A percentile compares a stretch with the other conserved stretches of the same genome.
Conservation (phyloP, 805 yeast species). For the Debaryomyces tyrocola region DNA sequence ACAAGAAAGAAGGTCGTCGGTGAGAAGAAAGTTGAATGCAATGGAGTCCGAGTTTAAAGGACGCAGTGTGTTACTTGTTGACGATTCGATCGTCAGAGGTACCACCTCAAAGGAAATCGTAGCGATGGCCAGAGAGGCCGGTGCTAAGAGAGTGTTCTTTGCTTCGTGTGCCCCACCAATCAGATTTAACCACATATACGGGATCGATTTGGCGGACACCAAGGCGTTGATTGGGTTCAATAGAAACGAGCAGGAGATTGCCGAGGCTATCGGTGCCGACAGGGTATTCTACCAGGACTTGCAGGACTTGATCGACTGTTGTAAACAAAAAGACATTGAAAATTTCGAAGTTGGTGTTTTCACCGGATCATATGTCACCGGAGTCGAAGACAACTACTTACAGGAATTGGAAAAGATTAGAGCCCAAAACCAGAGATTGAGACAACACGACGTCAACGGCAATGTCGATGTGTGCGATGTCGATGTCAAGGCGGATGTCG, state of each 20-base stretch:
- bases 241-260: conserved; percentile 72
- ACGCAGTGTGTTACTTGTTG: conserved; percentile 84
- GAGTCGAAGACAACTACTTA: conserved; percentile 80
- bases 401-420: conserved; percentile 80
- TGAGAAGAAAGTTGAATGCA: conserved; percentile 91
- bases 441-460: conserved; percentile 39
- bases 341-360: conserved; percentile 95
- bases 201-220: conserved; percentile 95
- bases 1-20: conserved; percentile 88
- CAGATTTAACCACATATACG: conserved; percentile 92
- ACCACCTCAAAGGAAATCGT: conserved; percentile 96
- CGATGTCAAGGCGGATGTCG: conserved; percentile 78
- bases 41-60: conserved; percentile 91
- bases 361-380: conserved; percentile 94
- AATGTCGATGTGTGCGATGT: conserved; percentile 44
- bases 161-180: conserved; percentile 99
- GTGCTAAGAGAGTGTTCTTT: conserved; percentile 91
- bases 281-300: conserved; percentile 84
- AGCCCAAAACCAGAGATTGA: conserved; percentile 65
- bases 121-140: conserved; percentile 98
- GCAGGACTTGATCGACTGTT: conserved; percentile 80
- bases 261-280: conserved; percentile 83
- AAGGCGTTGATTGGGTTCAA: conserved; percentile 89
- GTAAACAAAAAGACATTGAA: conserved; percentile 51
- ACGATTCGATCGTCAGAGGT: conserved; percentile 96